A percentile compares a stretch with the other conserved stretches of the same genome.
These are phyloP conservation scores for Dactylellina haptotyla DNA, from an alignment of 2,329 filamentous ascomycete genomes.

Conservation along the genomic window DNA sequence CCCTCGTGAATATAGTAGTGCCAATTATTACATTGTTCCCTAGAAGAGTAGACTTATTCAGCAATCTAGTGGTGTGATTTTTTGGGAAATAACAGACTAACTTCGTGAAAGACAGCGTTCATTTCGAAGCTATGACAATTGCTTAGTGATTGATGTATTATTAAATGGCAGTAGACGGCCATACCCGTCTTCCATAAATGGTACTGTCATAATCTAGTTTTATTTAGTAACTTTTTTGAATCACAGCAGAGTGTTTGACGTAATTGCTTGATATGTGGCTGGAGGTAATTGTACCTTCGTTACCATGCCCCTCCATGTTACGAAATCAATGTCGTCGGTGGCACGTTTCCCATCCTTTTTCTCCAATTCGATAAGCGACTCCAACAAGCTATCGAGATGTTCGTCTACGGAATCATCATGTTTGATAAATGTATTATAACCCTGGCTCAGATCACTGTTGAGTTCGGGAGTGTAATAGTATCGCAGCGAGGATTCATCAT, in stretches of 20 bases:
- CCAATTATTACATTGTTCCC: constrained; percentile 67
- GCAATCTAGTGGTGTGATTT: constrained; percentile 30
- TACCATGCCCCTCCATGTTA: constrained; percentile 99
- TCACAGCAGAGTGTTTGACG: neutral
- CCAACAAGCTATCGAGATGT: constrained; percentile 84
- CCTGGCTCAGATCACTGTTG: constrained; percentile 77
- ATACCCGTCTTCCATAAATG: constrained; percentile 81
- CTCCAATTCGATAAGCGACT: constrained; percentile 78
- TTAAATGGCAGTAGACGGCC: constrained; percentile 55
- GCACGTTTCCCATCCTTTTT: constrained; percentile 72
- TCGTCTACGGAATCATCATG: constrained; percentile 84
- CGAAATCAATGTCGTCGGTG: constrained; percentile 73
- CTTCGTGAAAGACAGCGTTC: constrained; percentile 92
- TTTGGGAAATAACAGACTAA: constrained; percentile 63
- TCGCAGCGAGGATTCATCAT: constrained; percentile 80
- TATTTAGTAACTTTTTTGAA: constrained; percentile 12
- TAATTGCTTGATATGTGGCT: neutral
- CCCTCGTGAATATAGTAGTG: constrained; percentile 19
- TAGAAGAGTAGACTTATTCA: constrained; percentile 59
- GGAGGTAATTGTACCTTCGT: constrained; percentile 94
- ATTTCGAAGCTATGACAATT: constrained; percentile 78
- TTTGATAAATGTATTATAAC: constrained; percentile 84
- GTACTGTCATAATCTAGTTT: constrained; percentile 81
- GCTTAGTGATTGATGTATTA: neutral
- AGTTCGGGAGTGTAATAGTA: constrained; percentile 86